These are phyloP conservation scores for Cercospora sesami DNA, from an alignment of 2,329 filamentous ascomycete genomes.

Conservation along the genomic window DNA sequence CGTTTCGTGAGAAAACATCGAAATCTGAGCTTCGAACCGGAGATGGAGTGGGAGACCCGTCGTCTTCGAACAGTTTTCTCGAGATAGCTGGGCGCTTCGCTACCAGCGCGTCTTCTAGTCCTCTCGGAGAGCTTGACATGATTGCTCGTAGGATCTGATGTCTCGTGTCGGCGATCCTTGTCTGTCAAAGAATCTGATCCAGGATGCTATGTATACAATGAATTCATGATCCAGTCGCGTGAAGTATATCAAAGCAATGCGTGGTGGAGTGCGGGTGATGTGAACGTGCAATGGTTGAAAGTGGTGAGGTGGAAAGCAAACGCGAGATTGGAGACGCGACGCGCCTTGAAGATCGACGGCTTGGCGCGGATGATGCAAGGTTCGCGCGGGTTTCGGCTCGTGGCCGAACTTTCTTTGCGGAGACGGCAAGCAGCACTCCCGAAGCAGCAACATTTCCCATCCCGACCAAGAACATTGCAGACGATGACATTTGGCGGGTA, in stretches of 20 bases:
- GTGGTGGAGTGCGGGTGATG: neutral
- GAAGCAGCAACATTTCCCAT: neutral
- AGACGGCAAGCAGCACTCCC: neutral
- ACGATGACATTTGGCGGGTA: constrained; percentile 16
- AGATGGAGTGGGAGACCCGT: constrained; percentile 23
- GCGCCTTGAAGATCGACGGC: neutral
- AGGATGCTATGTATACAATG: neutral
- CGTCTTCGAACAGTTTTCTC: constrained; percentile 12
- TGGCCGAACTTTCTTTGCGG: constrained; percentile 8
- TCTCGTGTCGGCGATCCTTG: neutral
- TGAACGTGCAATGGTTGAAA: neutral
- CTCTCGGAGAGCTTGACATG: constrained; percentile 17
- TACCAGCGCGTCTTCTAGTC: constrained; percentile 1
- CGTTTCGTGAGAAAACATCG: constrained; percentile 16
- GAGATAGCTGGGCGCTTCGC: constrained; percentile 5
- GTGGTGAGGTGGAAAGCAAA: constrained; percentile 6
- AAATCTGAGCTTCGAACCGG: constrained; percentile 15
- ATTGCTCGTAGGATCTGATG: constrained; percentile 1
- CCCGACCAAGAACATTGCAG: neutral
- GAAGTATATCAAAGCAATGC: neutral
- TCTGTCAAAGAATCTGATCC: no score
- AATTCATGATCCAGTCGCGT: neutral
- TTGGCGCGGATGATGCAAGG: constrained; percentile 2
- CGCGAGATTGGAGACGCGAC: constrained; percentile 5
- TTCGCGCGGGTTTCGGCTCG: neutral